Conservation (phyloP, 768 basidiomycete species). For the Suillus cothurnatus region DNA sequence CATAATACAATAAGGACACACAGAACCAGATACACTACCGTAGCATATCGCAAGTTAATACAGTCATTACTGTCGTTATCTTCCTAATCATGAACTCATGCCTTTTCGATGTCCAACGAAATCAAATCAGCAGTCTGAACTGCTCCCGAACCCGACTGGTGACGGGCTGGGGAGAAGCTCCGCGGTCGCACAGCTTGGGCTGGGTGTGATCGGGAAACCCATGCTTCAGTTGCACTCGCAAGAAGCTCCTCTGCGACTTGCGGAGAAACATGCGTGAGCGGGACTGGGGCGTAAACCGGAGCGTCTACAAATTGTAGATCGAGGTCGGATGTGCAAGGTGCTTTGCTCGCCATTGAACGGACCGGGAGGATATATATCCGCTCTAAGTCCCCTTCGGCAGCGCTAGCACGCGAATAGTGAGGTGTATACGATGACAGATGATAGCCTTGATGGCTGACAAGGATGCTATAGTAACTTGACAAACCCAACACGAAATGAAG, state of each 20-base stretch:
- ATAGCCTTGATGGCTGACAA: conserved; percentile 45
- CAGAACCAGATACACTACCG: not conserved
- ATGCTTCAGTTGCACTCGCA: conserved; percentile 64
- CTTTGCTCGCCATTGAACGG: conserved; percentile 16
- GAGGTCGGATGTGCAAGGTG: conserved; percentile 10
- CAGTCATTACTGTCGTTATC: not conserved
- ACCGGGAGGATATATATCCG: conserved; percentile 65
- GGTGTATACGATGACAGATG: conserved; percentile 19
- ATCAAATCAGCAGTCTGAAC: not conserved
- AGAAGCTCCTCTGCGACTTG: conserved; percentile 52
- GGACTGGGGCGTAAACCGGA: conserved; percentile 69
- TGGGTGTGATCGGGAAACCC: conserved; percentile 41
- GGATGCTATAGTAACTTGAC: conserved; percentile 61
- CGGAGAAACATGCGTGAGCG: conserved; percentile 55
- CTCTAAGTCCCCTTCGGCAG: conserved; percentile 41
- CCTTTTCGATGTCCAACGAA: not conserved
- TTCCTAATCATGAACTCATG: too few species aligned
- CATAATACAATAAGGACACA: conserved; percentile 1
- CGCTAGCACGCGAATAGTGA: conserved; percentile 18
- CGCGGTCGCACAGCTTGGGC: not conserved
- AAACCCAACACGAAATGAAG: conserved; percentile 78
- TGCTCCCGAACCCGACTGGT: not conserved
- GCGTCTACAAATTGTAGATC: conserved; percentile 12
- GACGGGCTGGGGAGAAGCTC: not conserved
- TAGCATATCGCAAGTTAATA: not conserved